Evolutionary conservation across 352 stramenopile species (phyloP), one percentile per base, ranked within the genome.

Genomic region (Pythium aquatile): DNA sequence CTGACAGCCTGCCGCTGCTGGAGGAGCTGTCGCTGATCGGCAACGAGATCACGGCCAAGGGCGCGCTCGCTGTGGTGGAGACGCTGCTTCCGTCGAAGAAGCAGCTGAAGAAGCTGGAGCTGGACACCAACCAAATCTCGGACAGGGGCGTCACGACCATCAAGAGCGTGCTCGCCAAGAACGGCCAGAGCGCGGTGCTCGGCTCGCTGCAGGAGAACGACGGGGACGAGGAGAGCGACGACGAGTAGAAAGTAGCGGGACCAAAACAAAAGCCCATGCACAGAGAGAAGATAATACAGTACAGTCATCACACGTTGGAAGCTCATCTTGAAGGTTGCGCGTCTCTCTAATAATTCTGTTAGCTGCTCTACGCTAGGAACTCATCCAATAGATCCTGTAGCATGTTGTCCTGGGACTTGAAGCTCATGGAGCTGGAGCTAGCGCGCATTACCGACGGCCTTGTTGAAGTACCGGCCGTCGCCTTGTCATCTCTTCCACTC

Each of bases 191-290:
- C n/a, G 54, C 57, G 6, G 74, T 87, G 30, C 77, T 96, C 4
- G 85, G 83, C 44, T 85, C 81, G 53, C 74, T 96, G n/a, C 67
- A 93, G 55, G 87, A 96, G 49, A 96, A 96, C 68, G 84, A 90
- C 57, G 81, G 82, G 35, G 84, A 93, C 53, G 78, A 87, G 24
- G 84, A 90, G 57, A 85, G 76, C 67, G 75, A 85, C 59, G 68
- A 75, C 52, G 68, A 75, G 42, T 71, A 61, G 55, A 61, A 24
- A 44, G 16, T 10, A 53, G 37, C 6, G 20, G 17, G 7, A n/a
- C 4, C 46, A 52, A 28, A 26, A 26, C 17, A 6, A 10, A 5
- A 42, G 7, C 6, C 10, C 35, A 14, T 42, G 35, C 7, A 16
- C 10, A 11, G 35, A 16, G 44, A 51, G 5, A 30, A 29, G 40